These are phyloP conservation scores for Boeremia exigua DNA, from an alignment of 2,329 filamentous ascomycete genomes.

Conservation along the genomic window DNA sequence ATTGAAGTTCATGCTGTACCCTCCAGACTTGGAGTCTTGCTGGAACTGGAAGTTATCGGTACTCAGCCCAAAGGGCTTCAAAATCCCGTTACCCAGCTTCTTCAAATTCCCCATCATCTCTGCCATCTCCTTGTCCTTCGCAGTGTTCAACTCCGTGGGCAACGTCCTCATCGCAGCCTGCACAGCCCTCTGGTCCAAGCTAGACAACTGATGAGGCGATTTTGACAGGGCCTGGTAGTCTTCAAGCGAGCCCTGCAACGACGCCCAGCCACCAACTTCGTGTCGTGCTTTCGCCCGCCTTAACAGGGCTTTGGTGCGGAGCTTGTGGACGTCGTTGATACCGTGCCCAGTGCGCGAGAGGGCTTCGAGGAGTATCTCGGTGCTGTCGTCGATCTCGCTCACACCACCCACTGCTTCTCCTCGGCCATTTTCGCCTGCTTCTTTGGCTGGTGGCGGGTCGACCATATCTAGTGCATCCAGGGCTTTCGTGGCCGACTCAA, in stretches of 20 bases:
- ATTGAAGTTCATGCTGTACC: conserved; percentile 91
- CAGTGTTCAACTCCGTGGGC: conserved; percentile 72
- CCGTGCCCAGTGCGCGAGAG: conserved; percentile 37
- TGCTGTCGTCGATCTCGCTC: conserved; percentile 62
- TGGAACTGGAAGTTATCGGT: conserved; percentile 95
- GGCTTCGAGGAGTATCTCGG: conserved; percentile 40
- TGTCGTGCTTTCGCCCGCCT: conserved; percentile 76
- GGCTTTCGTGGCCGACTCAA: conserved; percentile 74
- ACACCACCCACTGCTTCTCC: conserved; percentile 59
- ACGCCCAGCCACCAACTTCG: conserved; percentile 78
- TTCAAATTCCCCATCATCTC: conserved; percentile 99
- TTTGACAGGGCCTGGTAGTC: conserved; percentile 75
- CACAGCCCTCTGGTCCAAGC: conserved; percentile 72
- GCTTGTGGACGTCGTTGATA: conserved; percentile 71
- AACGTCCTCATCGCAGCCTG: conserved; percentile 69
- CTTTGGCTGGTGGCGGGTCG: conserved; percentile 45
- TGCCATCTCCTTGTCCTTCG: conserved; percentile 84
- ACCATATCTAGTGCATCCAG: conserved; percentile 75
- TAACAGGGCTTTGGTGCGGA: conserved; percentile 83
- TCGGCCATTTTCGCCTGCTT: conserved; percentile 52
- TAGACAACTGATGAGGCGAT: conserved; percentile 64
- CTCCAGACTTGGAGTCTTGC: conserved; percentile 86
- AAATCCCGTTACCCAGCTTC: conserved; percentile 85
- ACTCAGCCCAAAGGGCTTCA: conserved; percentile 91
- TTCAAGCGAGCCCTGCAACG: conserved; percentile 76